Evolutionary conservation across 192 early-diverging fungal genomes (phyloP).

Genomic region (Obelidium mucronatum): DNA sequence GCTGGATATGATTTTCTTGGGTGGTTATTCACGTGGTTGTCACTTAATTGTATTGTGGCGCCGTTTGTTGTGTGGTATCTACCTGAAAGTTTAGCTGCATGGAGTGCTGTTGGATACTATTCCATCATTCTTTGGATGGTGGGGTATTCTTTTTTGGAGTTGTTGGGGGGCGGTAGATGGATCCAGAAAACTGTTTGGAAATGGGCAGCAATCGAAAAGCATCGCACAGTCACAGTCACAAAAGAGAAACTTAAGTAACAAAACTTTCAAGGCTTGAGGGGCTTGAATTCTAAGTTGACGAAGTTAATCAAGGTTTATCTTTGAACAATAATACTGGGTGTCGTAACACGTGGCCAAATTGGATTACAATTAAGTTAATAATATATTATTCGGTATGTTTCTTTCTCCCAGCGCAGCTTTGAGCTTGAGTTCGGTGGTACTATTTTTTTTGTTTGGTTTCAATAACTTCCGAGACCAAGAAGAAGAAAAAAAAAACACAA

Average conservation of each 20-base stretch:
- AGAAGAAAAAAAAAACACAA: background rate
- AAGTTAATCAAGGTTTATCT: too few species aligned
- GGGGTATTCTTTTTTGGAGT: constrained; percentile 20
- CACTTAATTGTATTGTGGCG: constrained; percentile 44
- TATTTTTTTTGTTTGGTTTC: too few species aligned
- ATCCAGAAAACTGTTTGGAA: constrained; percentile 25
- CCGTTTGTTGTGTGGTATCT: constrained; percentile 43
- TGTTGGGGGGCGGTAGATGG: constrained; percentile 27
- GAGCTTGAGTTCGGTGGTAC: background rate
- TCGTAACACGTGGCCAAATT: too few species aligned
- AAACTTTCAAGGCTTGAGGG: too few species aligned
- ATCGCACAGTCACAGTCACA: background rate
- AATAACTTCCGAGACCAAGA: too few species aligned
- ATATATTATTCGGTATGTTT: too few species aligned
- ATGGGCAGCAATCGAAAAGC: constrained; percentile 1
- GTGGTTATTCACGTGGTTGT: constrained; percentile 51
- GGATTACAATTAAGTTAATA: too few species aligned
- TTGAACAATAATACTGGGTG: too few species aligned
- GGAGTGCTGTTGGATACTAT: constrained; percentile 27
- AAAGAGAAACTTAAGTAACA: background rate
- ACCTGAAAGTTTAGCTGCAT: constrained; percentile 22
- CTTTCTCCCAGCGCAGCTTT: background rate
- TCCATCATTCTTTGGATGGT: constrained; percentile 28
- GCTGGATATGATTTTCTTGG: constrained; percentile 73
- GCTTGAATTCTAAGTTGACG: too few species aligned